A percentile compares a stretch with the other conserved stretches of the same genome.
phyloP scores from a whole-genome alignment of 176 grass and related monocot species.

The Oryza rufipogon region DNA sequence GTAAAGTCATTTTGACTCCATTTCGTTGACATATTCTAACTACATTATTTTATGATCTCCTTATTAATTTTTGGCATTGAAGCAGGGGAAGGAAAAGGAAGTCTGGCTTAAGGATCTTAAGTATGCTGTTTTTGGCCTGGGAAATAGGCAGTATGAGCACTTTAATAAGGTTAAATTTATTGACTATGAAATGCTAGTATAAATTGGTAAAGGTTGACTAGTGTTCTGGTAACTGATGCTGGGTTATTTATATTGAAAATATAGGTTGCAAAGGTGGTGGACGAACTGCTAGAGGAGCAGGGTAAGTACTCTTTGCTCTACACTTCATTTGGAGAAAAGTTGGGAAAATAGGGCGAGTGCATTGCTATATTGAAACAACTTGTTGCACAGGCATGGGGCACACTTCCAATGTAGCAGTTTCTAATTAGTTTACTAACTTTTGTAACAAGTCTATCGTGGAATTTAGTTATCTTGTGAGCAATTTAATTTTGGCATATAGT shows the following conservation, averaged over 20 bases:
- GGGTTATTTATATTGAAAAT: slow-evolving; percentile 38
- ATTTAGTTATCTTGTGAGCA: neutral
- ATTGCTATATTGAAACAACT: slow-evolving; percentile 7
- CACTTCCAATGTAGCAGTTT: slow-evolving; percentile 16
- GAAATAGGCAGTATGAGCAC: slow-evolving; percentile 96
- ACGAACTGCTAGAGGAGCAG: slow-evolving; percentile 68
- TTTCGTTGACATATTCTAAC: neutral
- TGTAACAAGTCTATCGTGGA: neutral
- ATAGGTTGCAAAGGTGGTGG: slow-evolving; percentile 83
- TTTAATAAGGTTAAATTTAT: slow-evolving; percentile 82
- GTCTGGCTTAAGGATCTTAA: slow-evolving; percentile 78
- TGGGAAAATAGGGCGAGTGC: neutral
- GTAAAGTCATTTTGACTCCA: neutral
- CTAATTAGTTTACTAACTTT: neutral
- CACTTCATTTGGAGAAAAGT: neutral
- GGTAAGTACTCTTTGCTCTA: slow-evolving; percentile 56
- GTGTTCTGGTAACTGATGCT: slow-evolving; percentile 35
- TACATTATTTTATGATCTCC: slow-evolving; percentile 11
- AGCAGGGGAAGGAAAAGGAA: slow-evolving; percentile 75
- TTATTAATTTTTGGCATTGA: slow-evolving; percentile 37
- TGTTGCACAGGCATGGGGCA: neutral
- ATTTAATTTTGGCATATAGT: neutral
- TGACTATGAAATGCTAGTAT: slow-evolving; percentile 17
- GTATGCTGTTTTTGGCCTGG: slow-evolving; percentile 90
- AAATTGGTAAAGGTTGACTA: slow-evolving; percentile 18